Base-by-base conservation (phyloP, 139 green algal genomes). In the Chlorella sorokiniana region DNA sequence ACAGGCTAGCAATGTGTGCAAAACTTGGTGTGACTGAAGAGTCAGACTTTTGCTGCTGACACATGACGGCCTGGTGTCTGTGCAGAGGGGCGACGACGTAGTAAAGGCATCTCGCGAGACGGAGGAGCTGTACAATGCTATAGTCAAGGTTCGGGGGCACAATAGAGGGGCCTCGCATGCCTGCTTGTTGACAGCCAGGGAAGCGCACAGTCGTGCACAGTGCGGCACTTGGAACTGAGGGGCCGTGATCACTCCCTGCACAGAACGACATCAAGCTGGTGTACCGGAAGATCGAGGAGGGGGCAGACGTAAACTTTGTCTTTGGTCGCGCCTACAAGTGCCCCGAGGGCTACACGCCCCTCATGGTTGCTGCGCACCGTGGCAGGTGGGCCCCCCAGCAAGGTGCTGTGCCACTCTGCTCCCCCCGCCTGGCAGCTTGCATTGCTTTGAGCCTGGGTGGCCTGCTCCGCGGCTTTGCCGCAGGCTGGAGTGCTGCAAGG, bases 221-320 rank as follows among this genome's bases (percentile, higher is more conserved):
- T 59, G 16, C 16, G 48, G 48, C 11, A 59, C 48, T 11, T 59
- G 48, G 48, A 59, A 59, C 48, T 59, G 48, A 59, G 14, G 16
- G 48, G 14, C 14, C 48, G 48, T 11, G 48, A 11, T 59, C 16
- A 16, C 48, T 59, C 48, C 16, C 14, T 56, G n/a, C 9, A 25
- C 73, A 79, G 78, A 95, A 96, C 82, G 92, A 97, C 79, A 84
- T 97, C 31, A 90, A 86, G 41, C 54, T 89, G 45, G 92, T 97
- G 67, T 98, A 98, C 84, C 90, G 95, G 72, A 97, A 98, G 88
- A 96, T 98, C 31, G 93, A 96, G 35, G 95, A 94, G 25, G 96
- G 95, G 0, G 96, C 95, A 0, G 96, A 98, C 79, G 93, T 97
- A 37, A 97, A 97, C 88, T 98, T 97, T 84, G 91, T 98, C 23